Base-by-base conservation (phyloP, 805 yeast genomes). In the Kluyveromyces aestuarii region DNA sequence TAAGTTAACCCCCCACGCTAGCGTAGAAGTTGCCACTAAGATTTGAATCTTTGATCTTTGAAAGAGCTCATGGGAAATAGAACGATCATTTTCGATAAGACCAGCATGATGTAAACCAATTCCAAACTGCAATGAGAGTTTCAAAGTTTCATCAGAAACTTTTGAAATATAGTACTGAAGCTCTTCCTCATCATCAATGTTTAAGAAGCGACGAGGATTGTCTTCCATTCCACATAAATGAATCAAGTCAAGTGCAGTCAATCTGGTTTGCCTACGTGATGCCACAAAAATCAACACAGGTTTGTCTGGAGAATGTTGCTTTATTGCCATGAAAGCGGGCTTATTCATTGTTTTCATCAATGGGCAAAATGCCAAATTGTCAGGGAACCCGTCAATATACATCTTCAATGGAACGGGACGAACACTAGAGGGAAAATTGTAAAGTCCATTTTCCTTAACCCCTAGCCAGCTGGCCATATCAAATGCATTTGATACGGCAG, bases 1-100 rank as follows among this genome's bases (percentile, higher is more conserved):
- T 51, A 95, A 72, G 62, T 93, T 93, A 27, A 93, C 98, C 77
- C 99, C 99, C 99, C 99, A 93, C 0, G 99, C 99, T 50, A 93
- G 77, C 0, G 99, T 93, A 1, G 99, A 95, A 0, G 99, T 93
- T 68, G 96, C 91, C 58, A 95, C 85, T 17, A 93, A 71, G 2
- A 93, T 96, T 54, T 85, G 87, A 55, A 95, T 84, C 2, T 87
- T 84, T 40, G 96, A 96, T 27, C 73, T 67, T 37, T 82, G 74
- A 63, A 93, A 93, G 78, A 91, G 76, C 59, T 82, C 82, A 60
- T 93, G 99, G 0, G 95, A 84, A 49, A 89, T 67, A 54, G 88
- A 86, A 58, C 99, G 77, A 62, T 93, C 99, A 2, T 87, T 71
- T 55, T 98, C 76, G 37, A 87, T 71, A 85, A 93, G 80, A 59